Conservation (phyloP, 495 filamentous ascomycete genomes). For the Letharia columbiana region DNA sequence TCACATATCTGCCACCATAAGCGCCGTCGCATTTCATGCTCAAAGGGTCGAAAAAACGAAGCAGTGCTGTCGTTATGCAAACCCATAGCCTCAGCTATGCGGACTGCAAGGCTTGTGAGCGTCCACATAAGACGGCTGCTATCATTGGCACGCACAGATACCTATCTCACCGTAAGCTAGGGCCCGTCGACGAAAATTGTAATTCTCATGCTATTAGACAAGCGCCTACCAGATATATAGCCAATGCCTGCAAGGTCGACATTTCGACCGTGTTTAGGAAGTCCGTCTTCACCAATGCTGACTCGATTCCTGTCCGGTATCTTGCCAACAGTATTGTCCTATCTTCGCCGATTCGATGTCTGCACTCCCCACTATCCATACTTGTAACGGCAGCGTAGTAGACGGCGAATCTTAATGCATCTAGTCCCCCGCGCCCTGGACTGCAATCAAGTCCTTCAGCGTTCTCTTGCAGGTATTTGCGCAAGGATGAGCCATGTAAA, state of each 20-base stretch:
- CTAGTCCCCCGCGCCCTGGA: constrained; percentile 31
- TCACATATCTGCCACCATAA: constrained; percentile 72
- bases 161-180: not conserved
- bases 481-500: constrained; percentile 33
- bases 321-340: constrained; percentile 33
- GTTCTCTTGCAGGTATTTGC: constrained; percentile 28
- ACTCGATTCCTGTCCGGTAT: constrained; percentile 43
- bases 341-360: constrained; percentile 33
- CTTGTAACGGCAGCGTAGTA: constrained; percentile 45
- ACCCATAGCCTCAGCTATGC: constrained; percentile 59
- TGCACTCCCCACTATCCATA: constrained; percentile 37
- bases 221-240: constrained; percentile 41
- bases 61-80: constrained; percentile 42
- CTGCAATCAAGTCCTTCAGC: constrained; percentile 32
- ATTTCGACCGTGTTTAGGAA: constrained; percentile 48
- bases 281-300: constrained; percentile 41
- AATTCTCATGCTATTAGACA: not conserved
- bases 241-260: constrained; percentile 49
- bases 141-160: constrained; percentile 5
- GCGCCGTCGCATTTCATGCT: constrained; percentile 60
- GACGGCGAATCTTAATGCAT: constrained; percentile 41
- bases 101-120: constrained; percentile 36
- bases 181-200: not conserved
- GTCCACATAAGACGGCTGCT: constrained; percentile 33
- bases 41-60: constrained; percentile 32